Percentiles rank a stretch among this genome's conserved stretches.
phyloP scores from a whole-genome alignment of 768 basidiomycete species.

The Hortiboletus campestris region DNA sequence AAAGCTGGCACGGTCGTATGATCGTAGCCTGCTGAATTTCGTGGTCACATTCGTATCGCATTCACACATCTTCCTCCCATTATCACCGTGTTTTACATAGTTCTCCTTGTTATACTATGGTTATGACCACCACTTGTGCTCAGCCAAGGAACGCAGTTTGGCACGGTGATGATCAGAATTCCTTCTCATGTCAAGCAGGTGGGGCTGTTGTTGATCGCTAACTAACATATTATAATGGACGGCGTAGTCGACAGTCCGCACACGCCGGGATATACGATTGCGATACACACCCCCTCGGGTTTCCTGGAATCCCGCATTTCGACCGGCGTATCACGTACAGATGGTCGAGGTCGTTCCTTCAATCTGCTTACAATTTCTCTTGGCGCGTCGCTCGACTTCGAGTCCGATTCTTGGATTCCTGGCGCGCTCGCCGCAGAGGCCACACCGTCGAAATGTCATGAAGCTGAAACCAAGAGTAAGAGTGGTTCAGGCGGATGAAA shows the following conservation, averaged over 20 bases:
- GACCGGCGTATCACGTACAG: constrained; percentile 25
- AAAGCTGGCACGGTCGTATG: constrained; percentile 98
- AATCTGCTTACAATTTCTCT: too few relatives aligned
- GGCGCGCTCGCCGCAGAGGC: background rate
- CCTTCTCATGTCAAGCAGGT: too few relatives aligned
- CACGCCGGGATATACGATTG: too few relatives aligned
- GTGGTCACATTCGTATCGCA: constrained; percentile 10
- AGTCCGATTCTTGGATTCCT: too few relatives aligned
- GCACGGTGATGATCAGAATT: too few relatives aligned
- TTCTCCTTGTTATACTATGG: constrained; percentile 18
- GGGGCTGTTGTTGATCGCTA: too few relatives aligned
- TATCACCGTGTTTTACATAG: constrained; percentile 18
- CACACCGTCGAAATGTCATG: constrained; percentile 57
- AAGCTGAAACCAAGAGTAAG: constrained; percentile 71
- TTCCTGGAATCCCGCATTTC: constrained; percentile 19
- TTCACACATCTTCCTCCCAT: background rate
- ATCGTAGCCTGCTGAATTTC: constrained; percentile 25
- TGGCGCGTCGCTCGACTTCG: too few relatives aligned
- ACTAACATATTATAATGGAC: too few relatives aligned
- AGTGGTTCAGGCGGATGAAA: constrained; percentile 66
- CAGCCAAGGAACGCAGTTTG: too few relatives aligned
- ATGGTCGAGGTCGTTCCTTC: too few relatives aligned
- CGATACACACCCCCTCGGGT: too few relatives aligned
- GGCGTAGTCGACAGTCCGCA: too few relatives aligned
- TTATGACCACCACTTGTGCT: constrained; percentile 12